Conservation (phyloP, 768 basidiomycete species). For the Rhizopogon salebrosus region DNA sequence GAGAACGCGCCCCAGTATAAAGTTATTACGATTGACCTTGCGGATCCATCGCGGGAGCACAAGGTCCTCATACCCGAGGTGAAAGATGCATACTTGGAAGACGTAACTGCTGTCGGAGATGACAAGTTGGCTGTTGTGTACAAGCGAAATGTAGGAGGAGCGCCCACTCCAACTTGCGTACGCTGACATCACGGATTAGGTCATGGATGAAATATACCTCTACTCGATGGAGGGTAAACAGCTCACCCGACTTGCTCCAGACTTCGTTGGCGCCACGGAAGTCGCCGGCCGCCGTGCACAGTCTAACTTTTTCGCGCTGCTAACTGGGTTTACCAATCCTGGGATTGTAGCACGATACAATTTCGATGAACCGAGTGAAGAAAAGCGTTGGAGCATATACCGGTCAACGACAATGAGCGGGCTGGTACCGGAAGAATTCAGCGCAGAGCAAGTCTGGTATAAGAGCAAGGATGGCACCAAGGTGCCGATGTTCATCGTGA, state of each 20-base stretch:
- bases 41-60: slow-evolving; percentile 40
- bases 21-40: slow-evolving; percentile 58
- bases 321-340: slow-evolving; percentile 70
- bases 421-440: slow-evolving; percentile 63
- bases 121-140: slow-evolving; percentile 59
- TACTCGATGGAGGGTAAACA: slow-evolving; percentile 51
- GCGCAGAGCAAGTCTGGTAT: slow-evolving; percentile 75
- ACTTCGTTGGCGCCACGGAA: slow-evolving; percentile 63
- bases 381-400: slow-evolving; percentile 56
- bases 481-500: slow-evolving; percentile 83
- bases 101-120: slow-evolving; percentile 41
- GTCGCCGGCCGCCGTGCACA: slow-evolving; percentile 48
- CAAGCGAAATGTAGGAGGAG: slow-evolving; percentile 59
- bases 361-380: slow-evolving; percentile 35
- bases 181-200: slow-evolving; percentile 32
- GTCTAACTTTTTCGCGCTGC: slow-evolving; percentile 56
- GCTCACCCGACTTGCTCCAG: slow-evolving; percentile 51
- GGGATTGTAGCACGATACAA: slow-evolving; percentile 62
- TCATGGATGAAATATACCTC: slow-evolving; percentile 77
- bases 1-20: slow-evolving; percentile 61
- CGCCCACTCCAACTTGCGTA: not conserved
- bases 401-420: slow-evolving; percentile 54
- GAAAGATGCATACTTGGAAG: slow-evolving; percentile 54
- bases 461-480: slow-evolving; percentile 72
- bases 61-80: slow-evolving; percentile 67